Percentiles rank a stretch among this genome's conserved stretches.
Conservation (phyloP, 2,329 filamentous ascomycete species). For the Calonectria henricotiae region DNA sequence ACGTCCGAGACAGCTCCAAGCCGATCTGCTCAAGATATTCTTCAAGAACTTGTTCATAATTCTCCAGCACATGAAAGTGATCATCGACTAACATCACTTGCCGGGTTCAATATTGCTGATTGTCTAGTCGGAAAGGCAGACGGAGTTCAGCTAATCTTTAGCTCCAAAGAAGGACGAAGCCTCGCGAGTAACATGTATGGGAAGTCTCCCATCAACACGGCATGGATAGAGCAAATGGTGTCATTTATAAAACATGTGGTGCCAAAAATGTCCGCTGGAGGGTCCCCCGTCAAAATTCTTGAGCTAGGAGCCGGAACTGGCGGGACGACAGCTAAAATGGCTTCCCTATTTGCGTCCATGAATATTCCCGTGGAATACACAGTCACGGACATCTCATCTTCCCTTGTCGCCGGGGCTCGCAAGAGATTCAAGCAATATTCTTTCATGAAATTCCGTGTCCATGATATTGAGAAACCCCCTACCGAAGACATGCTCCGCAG, state of each 20-base stretch:
- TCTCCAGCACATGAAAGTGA: not conserved
- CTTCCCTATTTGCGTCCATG: not conserved
- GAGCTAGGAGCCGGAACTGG: slow-evolving; percentile 30
- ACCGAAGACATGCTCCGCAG: not conserved
- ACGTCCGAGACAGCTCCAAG: not conserved
- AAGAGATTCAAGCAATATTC: slow-evolving; percentile 22
- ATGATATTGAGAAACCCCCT: slow-evolving; percentile 23
- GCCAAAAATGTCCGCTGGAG: no score
- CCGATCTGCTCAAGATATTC: not conserved
- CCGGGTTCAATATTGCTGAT: not conserved
- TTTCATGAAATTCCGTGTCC: slow-evolving; percentile 14
- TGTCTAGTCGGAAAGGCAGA: slow-evolving; percentile 14
- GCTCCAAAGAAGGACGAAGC: not conserved
- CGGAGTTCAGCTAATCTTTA: not conserved
- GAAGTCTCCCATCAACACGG: not conserved
- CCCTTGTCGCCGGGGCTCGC: slow-evolving; percentile 8
- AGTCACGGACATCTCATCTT: slow-evolving; percentile 24
- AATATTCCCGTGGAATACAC: slow-evolving; percentile 25
- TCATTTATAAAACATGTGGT: not conserved
- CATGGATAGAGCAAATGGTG: not conserved
- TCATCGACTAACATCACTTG: not conserved
- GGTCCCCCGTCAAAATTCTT: slow-evolving; percentile 10
- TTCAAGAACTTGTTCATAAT: not conserved
- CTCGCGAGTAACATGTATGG: not conserved
- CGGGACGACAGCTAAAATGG: slow-evolving; percentile 12